Evolutionary conservation across 257 asterid genomes (phyloP), one percentile per base, ranked within the genome.

Genomic region (Capsicum pubescens): DNA sequence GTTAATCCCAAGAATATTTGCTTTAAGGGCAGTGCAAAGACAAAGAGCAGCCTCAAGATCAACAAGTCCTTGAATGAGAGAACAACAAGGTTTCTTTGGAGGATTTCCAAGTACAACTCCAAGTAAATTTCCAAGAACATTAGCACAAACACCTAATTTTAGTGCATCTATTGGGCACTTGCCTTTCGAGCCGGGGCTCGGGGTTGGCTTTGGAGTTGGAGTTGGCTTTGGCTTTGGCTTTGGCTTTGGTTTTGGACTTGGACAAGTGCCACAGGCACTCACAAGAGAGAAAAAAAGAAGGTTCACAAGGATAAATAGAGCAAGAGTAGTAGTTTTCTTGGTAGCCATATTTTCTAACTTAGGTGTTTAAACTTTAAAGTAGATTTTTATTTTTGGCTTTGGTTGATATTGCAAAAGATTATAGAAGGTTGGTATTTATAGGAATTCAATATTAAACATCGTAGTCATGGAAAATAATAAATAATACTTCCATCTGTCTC

Each of bases 21-120:
- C 95, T 82, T 87, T 90, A 61, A 93, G 84, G 60, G 95, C 95
- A 7, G 92, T 93, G 90, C 97, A 93, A 50, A 93, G 90, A 88
- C 95, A 91, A 66, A 86, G 66, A 5, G 94, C 97, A 0, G 94
- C 95, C 55, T 91, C 94, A 0, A 90, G 84, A 35, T 93, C 94
- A 19, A 68, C 89, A 76, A 93, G 84, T 4, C 93, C 95, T 80
- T 88, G 15, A 59, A 91, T 77, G 54, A 91, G 91, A 54, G 74
- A 58, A 80, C 97, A 91, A 64, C 97, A 93, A 15, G 91, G 92
- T 39, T 86, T 76, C 17, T 80, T 88, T 3, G 94, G 86, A 13
- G 95, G 97, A 4, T 85, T 82, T 57, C 95, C 92, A 13, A 93
- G 26, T 6, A 83, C 70, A 8, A 85, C 11, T 7, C 89, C 89